Base-by-base conservation (phyloP, 139 green algal genomes). In the Mychonastes homosphaera region DNA sequence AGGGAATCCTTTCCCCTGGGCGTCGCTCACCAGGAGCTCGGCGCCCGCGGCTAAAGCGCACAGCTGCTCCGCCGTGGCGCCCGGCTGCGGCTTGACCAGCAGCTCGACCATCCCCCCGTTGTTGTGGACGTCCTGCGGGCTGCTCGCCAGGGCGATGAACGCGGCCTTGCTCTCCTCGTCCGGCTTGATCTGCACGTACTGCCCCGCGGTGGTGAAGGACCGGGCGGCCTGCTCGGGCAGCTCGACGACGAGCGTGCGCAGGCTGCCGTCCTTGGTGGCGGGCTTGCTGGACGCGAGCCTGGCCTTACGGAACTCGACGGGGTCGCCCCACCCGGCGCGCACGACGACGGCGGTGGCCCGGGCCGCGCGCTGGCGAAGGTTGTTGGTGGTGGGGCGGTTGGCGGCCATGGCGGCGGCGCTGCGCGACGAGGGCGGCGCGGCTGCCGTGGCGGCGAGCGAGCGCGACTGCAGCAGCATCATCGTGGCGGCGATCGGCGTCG, bases 141-240 rank as follows among this genome's bases (percentile, higher is more conserved):
- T 30, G 81, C 69, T 29, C 3, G 89, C 84, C 53, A 97, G 93
- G 26, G 89, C 89, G 49, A 94, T 89, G 72, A 94, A 70, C 49
- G 84, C 79, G 18, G 88, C 56, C 75, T 94, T 94, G 62, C 60
- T 70, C 29, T 91, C 85, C 32, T 63, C 70, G 0, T 78, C 58
- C 64, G 45, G 67, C 52, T 34, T 70, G 47, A 59, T 79, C 69
- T 95, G 87, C 32, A 96, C 60, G 62, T 82, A 96, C 69, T 96
- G 89, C 0, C 89, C 89, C 1, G 85, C 70, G 53, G 75, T 87
- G 5, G 81, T 86, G 72, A 93, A 95, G 4, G 57, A 68, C 19
- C 63, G 53, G 27, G 65, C 77, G 0, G 79, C 23, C 7, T 72
- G 53, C 29, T 23, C 35, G 26, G 80, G 79, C 12, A 91, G 60